Evolutionary conservation across 2,329 filamentous ascomycete genomes (phyloP).

Genomic region (Fusarium sp.): DNA sequence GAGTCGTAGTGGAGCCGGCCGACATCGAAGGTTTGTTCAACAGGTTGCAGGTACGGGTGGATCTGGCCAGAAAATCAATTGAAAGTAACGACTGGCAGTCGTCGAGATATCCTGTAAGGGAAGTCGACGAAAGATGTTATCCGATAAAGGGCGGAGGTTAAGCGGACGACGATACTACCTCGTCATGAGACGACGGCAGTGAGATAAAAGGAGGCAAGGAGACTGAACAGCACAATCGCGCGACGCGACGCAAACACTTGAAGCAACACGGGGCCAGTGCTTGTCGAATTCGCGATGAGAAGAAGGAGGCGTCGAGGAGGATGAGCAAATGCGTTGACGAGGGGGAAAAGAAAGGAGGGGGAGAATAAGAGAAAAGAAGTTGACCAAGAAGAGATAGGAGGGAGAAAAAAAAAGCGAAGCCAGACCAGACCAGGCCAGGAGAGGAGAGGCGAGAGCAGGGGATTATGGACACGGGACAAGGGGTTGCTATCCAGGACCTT

Average conservation of each 20-base stretch:
- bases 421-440: conserved; percentile 41
- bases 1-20: conserved; percentile 47
- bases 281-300: conserved; percentile 41
- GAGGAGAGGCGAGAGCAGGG: conserved; percentile 48
- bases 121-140: conserved; percentile 48
- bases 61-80: conserved; percentile 42
- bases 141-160: conserved; percentile 37
- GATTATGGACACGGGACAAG: conserved; percentile 50
- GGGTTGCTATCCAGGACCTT: conserved; percentile 47
- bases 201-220: conserved; percentile 32
- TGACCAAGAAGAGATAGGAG: conserved; percentile 46
- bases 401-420: conserved; percentile 45
- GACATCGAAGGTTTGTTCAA: conserved; percentile 47
- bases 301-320: conserved; percentile 43
- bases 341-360: conserved; percentile 45
- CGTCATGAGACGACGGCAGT: conserved; percentile 44
- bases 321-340: conserved; percentile 49
- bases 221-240: conserved; percentile 31
- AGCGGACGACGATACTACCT: conserved; percentile 39
- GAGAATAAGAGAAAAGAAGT: conserved; percentile 43
- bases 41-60: conserved; percentile 31
- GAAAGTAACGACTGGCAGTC: conserved; percentile 51
- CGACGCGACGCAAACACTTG: conserved; percentile 38
- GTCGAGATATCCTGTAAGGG: conserved; percentile 46
- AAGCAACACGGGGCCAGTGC: conserved; percentile 43